Evolutionary conservation across 129 eudicot species (phyloP).

Genomic region (Oenanthe sinensis): DNA sequence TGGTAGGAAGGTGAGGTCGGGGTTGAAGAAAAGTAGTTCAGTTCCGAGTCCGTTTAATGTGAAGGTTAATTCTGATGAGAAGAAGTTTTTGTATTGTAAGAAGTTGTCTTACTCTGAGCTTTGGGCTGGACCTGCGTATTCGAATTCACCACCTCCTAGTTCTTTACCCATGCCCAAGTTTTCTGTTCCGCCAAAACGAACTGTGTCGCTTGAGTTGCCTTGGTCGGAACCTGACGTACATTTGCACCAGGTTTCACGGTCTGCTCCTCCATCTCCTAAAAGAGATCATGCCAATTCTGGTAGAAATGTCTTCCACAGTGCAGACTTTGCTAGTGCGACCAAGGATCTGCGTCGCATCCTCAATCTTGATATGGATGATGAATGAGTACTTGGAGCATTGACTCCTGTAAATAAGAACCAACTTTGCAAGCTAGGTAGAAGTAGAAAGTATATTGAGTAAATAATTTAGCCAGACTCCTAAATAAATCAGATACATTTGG

Average conservation of each 20-base stretch:
- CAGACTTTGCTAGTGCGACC: conserved; percentile 62
- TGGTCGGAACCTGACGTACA: conserved; percentile 37
- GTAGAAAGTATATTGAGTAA: conserved; percentile 44
- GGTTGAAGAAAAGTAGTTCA: conserved; percentile 24
- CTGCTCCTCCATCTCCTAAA: conserved; percentile 90
- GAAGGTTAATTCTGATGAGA: conserved; percentile 16
- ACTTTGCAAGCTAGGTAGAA: conserved; percentile 19
- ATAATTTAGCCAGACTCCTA: conserved; percentile 31
- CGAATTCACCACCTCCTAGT: conserved; percentile 95
- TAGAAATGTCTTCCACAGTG: conserved; percentile 29
- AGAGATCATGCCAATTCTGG: conserved; percentile 35
- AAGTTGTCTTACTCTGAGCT: conserved; percentile 53
- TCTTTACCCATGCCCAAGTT: conserved; percentile 93
- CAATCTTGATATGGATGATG: conserved; percentile 65
- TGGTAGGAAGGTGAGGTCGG: conserved; percentile 14
- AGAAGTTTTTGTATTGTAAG: conserved; percentile 21
- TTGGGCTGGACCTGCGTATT: conserved; percentile 99
- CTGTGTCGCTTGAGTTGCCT: conserved; percentile 69
- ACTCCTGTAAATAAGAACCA: conserved; percentile 55
- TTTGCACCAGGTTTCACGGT: conserved; percentile 46
- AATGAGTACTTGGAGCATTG: conserved; percentile 37
- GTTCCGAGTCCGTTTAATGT: conserved; percentile 41
- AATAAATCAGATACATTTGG: conserved; percentile 15
- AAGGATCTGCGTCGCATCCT: conserved; percentile 89
- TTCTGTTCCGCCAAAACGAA: conserved; percentile 53